Conservation (phyloP, 2,329 filamentous ascomycete species). For the Akanthomyces dipterigenus region DNA sequence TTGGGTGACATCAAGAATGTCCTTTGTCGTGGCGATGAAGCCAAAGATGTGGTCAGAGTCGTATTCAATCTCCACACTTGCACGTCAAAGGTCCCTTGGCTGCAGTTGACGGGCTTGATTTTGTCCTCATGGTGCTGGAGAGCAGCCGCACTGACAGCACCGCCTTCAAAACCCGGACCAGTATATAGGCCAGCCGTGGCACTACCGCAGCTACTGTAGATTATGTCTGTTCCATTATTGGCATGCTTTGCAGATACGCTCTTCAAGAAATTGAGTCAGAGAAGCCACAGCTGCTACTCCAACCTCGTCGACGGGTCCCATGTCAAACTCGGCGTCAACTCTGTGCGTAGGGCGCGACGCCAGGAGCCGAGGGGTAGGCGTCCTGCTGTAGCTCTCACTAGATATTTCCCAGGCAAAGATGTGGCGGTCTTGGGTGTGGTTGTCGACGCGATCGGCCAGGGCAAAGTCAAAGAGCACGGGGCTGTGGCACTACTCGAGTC, state of each 20-base stretch:
- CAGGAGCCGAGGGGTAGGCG: background rate
- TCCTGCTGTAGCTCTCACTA: background rate
- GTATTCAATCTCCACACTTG: background rate
- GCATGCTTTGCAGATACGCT: background rate
- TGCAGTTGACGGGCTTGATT: slow-evolving; percentile 9
- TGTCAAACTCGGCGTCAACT: background rate
- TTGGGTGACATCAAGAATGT: slow-evolving; percentile 25
- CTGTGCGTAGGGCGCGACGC: background rate
- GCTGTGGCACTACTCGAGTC: background rate
- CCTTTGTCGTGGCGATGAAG: slow-evolving; percentile 25
- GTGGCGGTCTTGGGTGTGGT: background rate
- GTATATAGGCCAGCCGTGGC: background rate
- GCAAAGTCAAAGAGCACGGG: slow-evolving; percentile 3
- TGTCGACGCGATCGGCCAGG: background rate
- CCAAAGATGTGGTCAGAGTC: slow-evolving; percentile 25
- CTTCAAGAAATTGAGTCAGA: background rate
- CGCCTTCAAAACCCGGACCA: background rate
- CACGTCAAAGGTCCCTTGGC: background rate
- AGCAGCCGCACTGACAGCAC: slow-evolving; percentile 14
- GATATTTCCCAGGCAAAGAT: slow-evolving; percentile 5
- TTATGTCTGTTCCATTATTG: background rate
- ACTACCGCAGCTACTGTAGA: slow-evolving; percentile 1
- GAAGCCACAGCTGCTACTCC: background rate
- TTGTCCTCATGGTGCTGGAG: slow-evolving; percentile 15
- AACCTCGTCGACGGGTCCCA: background rate